Base-by-base conservation (phyloP, 306 rosid species). In the Parietaria judaica region DNA sequence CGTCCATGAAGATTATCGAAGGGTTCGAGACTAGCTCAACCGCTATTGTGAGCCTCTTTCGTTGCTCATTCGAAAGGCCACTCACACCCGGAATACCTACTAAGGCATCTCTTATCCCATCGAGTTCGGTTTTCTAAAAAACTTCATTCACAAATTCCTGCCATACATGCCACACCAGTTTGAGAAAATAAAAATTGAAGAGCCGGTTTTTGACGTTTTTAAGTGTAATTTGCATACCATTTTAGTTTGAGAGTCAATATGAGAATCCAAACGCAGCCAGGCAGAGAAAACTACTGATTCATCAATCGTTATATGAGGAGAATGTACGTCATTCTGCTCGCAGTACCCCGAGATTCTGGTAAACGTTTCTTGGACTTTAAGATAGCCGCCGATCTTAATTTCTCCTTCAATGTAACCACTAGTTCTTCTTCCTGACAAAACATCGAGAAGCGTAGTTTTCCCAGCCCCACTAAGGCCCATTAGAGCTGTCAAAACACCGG, bases 21-120 rank as follows among this genome's bases (percentile, higher is more conserved):
- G 81, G 83, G 62, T 81, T 81, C 46, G 83, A 46, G 68, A 80
- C 82, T 67, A 76, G 80, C 78, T 77, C 86, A 48, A 74, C 81
- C 3, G 86, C 79, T 36, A 71, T 78, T 50, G 80, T 78, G 17
- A 81, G 80, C 50, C 81, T 61, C 63, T 74, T 81, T 16, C 79
- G 78, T 54, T 81, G 86, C 78, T 78, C 86, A 10, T 74, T 77
- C 11, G 86, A 81, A 8, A 75, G 68, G 61, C 83, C 83, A 45
- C 58, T 78, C 38, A 68, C 74, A 37, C 83, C 83, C 17, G 83
- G 77, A 47, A 66, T 64, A 23, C 86, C 86, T 38, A 78, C 86
- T 36, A 81, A 67, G 44, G 70, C 61, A 64, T 81, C 75, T 41
- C 70, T 81, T 66, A 75, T 63, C 14, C 53, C 73, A 55, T 70